Conservation (phyloP, 192 early-diverging fungal genomes). For the Phycomyces blakesleeanus region DNA sequence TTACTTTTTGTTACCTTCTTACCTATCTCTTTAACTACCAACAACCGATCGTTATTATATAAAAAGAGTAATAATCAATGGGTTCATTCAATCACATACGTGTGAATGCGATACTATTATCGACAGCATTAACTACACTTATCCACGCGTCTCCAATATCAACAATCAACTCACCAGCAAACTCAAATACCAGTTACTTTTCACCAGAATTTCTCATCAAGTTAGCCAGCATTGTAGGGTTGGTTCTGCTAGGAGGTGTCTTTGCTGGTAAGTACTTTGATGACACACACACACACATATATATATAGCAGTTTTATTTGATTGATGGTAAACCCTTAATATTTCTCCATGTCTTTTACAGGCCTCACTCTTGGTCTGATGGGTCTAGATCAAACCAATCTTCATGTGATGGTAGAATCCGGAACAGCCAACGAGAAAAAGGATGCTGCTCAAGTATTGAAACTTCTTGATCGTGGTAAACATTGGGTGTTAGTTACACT, state of each 20-base stretch:
- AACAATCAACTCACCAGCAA: not conserved
- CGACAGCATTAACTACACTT: not conserved
- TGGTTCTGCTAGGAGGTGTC: conserved; percentile 80
- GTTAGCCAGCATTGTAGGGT: conserved; percentile 45
- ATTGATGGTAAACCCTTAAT: too few species aligned
- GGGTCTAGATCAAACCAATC: conserved; percentile 76
- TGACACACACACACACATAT: too few species aligned
- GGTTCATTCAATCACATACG: not conserved
- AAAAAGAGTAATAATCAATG: not conserved
- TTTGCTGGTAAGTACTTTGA: conserved; percentile 77
- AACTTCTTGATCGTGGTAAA: conserved; percentile 43
- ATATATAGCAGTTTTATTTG: too few species aligned
- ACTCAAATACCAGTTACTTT: not conserved
- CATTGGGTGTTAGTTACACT: conserved; percentile 95
- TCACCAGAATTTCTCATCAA: conserved; percentile 42
- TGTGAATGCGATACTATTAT: not conserved
- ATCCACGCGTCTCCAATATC: not conserved
- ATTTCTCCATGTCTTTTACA: not conserved
- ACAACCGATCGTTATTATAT: too few species aligned
- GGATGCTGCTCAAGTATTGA: conserved; percentile 60
- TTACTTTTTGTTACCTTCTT: not conserved
- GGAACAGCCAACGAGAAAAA: conserved; percentile 63
- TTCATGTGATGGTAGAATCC: conserved; percentile 77
- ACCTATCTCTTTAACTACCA: not conserved
- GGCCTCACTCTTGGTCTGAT: conserved; percentile 33